Percentiles rank a stretch among this genome's conserved stretches.
Conservation (phyloP, 2,329 filamentous ascomycete species). For the Penicillium sumatraense region DNA sequence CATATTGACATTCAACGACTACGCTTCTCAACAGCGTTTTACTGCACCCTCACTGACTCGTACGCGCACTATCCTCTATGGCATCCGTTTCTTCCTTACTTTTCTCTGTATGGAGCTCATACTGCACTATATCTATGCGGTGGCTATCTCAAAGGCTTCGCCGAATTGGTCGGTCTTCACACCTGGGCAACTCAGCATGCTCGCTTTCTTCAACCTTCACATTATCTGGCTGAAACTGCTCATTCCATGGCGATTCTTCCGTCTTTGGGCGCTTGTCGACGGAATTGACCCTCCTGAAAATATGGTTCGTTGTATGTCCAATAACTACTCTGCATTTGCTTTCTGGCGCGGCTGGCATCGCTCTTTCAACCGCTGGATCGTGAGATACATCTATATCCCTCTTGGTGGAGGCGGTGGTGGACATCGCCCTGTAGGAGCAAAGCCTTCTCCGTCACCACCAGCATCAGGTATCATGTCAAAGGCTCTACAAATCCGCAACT, state of each 20-base stretch:
- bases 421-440: slow-evolving; percentile 24
- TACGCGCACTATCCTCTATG: slow-evolving; percentile 77
- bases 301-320: slow-evolving; percentile 93
- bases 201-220: slow-evolving; percentile 95
- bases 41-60: slow-evolving; percentile 71
- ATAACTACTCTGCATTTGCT: slow-evolving; percentile 87
- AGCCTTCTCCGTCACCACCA: slow-evolving; percentile 52
- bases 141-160: slow-evolving; percentile 82
- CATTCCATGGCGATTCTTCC: slow-evolving; percentile 97
- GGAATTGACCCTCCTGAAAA: slow-evolving; percentile 96
- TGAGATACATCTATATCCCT: slow-evolving; percentile 92
- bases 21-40: slow-evolving; percentile 83
- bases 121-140: slow-evolving; percentile 89
- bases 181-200: slow-evolving; percentile 82
- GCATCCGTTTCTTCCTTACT: slow-evolving; percentile 76
- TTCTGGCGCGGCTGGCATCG: slow-evolving; percentile 99
- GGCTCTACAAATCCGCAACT: slow-evolving; percentile 70
- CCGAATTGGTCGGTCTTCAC: slow-evolving; percentile 85
- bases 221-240: slow-evolving; percentile 98
- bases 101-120: slow-evolving; percentile 89
- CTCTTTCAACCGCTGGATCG: slow-evolving; percentile 90
- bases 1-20: slow-evolving; percentile 98
- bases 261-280: slow-evolving; percentile 91
- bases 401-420: slow-evolving; percentile 69
- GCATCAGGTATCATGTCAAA: slow-evolving; percentile 49